Percentiles rank a stretch among this genome's conserved stretches.
Evolutionary conservation across 169 alveolate species (phyloP).

Genomic region (Plasmodium adleri): DNA sequence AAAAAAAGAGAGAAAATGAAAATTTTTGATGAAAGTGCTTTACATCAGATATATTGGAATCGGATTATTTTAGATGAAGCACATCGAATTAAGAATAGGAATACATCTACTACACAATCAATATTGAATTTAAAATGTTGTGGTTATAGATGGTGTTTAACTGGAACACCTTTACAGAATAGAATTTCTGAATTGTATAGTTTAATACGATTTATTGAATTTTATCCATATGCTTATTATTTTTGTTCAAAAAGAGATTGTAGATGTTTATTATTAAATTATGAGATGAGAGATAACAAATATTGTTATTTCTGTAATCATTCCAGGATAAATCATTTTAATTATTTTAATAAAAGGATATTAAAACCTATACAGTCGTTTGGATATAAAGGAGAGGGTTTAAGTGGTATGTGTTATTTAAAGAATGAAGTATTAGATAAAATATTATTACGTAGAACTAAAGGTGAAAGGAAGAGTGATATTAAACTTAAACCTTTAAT

Average conservation of each 20-base stretch:
- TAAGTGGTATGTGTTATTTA: slow-evolving; percentile 80
- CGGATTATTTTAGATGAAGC: slow-evolving; percentile 97
- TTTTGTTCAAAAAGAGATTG: slow-evolving; percentile 91
- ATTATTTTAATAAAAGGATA: slow-evolving; percentile 89
- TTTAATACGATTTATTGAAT: slow-evolving; percentile 93
- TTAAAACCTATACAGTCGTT: slow-evolving; percentile 88
- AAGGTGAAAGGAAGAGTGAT: slow-evolving; percentile 89
- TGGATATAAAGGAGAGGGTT: slow-evolving; percentile 89
- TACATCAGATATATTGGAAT: slow-evolving; percentile 84
- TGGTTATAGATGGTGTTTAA: slow-evolving; percentile 94
- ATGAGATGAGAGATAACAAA: slow-evolving; percentile 83
- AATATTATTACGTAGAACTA: slow-evolving; percentile 88
- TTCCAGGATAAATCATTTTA: slow-evolving; percentile 87
- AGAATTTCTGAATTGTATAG: slow-evolving; percentile 96
- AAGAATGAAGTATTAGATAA: slow-evolving; percentile 81
- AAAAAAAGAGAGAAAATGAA: slow-evolving; percentile 41
- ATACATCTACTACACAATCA: slow-evolving; percentile 91
- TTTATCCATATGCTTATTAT: slow-evolving; percentile 94
- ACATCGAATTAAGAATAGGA: slow-evolving; percentile 95
- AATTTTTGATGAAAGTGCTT: slow-evolving; percentile 79
- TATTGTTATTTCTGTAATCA: slow-evolving; percentile 89
- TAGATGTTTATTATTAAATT: slow-evolving; percentile 84
- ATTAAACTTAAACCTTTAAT: slow-evolving; percentile 89
- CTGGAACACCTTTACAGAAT: slow-evolving; percentile 98
- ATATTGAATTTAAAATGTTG: slow-evolving; percentile 80